Evolutionary conservation across 805 yeast genomes (phyloP), one percentile per base, ranked within the genome.

Genomic region (Saccharomycopsis babjevae): DNA sequence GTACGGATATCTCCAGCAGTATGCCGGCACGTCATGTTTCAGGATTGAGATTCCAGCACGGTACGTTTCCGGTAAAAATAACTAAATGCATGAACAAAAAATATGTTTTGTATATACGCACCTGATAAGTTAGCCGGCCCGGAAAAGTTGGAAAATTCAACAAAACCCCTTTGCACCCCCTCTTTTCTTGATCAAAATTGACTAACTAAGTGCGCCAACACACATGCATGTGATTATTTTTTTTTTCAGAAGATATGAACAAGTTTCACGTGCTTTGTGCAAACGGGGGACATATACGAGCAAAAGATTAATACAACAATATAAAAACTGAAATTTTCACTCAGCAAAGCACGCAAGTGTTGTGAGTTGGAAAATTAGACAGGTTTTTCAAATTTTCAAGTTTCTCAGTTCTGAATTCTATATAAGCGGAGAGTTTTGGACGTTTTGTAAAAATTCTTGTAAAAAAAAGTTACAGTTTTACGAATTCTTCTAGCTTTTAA

Each of bases 221-320:
- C 52, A 18, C 25, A 46, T 22, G 52, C 52, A 46, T 22, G 32
- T 22, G 52, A 22, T 46, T 25, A 22, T 11, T 11, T 22, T 18
- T 42, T 42, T 18, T 22, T 42, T 22, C 15, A 25, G 15, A 22
- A 22, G 32, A 46, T 15, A 46, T 46, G 52, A 46, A 46, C 52
- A 46, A 46, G 30, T 46, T 46, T 46, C 52, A 46, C 52, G 52
- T 46, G 52, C 52, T 15, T 46, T 46, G 52, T 46, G 52, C 52
- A 46, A 46, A 46, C 52, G 16, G 30, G 46, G 7, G n/a, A 22
- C 28, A 22, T 46, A 46, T 46, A 46, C 52, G 52, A 46, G 52
- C 25, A 46, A 46, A 18, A 8, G 52, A n/a, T 20, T n/a, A 43
- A 20, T 18, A 8, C 40, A 11, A 38, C n/a, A 13, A n/a, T 5